A percentile compares a stretch with the other conserved stretches of the same genome.
phyloP scores from a whole-genome alignment of 108 stramenopile genomes.

The Nitzschia sp. region DNA sequence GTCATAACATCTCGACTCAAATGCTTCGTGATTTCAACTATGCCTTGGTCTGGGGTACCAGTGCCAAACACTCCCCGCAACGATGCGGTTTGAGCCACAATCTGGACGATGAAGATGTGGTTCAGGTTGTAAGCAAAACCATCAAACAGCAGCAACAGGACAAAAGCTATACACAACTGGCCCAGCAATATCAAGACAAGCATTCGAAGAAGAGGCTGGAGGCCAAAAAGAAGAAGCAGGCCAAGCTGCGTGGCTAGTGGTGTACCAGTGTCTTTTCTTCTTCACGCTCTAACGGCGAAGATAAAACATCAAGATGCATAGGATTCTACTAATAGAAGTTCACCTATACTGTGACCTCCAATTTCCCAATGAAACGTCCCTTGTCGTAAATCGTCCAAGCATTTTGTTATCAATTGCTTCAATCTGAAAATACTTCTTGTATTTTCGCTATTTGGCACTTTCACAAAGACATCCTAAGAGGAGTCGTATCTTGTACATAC shows the following conservation, averaged over 20 bases:
- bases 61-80: conserved; percentile 96
- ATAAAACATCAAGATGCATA: background rate
- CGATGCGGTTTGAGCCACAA: conserved; percentile 92
- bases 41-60: conserved; percentile 98
- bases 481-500: no score
- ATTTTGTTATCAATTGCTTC: no score
- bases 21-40: conserved; percentile 95
- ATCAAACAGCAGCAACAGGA: conserved; percentile 93
- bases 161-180: conserved; percentile 81
- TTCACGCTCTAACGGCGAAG: background rate
- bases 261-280: background rate
- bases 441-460: no score
- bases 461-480: no score
- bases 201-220: conserved; percentile 88
- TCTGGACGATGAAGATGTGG: conserved; percentile 97
- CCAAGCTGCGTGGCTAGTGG: conserved; percentile 61
- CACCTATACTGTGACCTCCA: background rate
- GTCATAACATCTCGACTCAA: conserved; percentile 81
- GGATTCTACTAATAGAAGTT: background rate
- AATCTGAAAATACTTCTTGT: no score
- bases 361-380: no score
- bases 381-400: no score
- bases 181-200: conserved; percentile 81
- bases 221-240: conserved; percentile 85
- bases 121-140: conserved; percentile 97